Base-by-base conservation (phyloP, 805 yeast species). In the Ogataea chonburiensis region DNA sequence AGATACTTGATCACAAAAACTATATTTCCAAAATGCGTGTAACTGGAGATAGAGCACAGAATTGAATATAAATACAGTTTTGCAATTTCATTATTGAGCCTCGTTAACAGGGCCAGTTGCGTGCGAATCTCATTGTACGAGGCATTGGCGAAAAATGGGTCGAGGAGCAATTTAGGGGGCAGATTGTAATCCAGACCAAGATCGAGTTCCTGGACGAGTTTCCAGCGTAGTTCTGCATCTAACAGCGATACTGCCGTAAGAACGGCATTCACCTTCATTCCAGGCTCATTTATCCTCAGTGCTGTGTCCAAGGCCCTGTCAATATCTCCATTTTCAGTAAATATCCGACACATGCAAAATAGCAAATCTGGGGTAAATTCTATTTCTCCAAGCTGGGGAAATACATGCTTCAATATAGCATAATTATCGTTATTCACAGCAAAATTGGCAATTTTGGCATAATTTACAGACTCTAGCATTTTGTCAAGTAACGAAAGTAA, bases 11-110 rank as follows among this genome's bases (percentile, higher is more conserved):
- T 9, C 4, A 50, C 24, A 26, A 43, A 47, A 1, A 38, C 35
- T 9, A 40, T 38, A 17, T 47, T 38, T 7, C 47, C 49, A 11
- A 50, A 38, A 29, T 49, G 53, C 12, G 41, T 40, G 6, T 28
- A 22, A 10, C 27, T 26, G 18, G 45, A 43, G 4, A 51, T 41
- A 1, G 57, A 50, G 8, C 40, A 21, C n/a, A 56, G 35, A 3
- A 54, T 10, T 0, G 48, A 41, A 22, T 37, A 47, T 6, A 56
- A 8, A 8, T 45, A 21, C 12, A 55, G 14, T n/a, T 42, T 28
- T 14, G 43, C 41, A 0, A 50, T 34, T 12, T 32, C 11, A 1
- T 28, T 23, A 2, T 37, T 20, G 9, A 52, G 7, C 6, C 12
- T 22, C 4, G 27, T 10, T 1, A 44, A n/a, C 5, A 18, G 7